These are phyloP conservation scores for Canna indica DNA, from an alignment of 176 grass and related monocot species.

Conservation along the genomic window DNA sequence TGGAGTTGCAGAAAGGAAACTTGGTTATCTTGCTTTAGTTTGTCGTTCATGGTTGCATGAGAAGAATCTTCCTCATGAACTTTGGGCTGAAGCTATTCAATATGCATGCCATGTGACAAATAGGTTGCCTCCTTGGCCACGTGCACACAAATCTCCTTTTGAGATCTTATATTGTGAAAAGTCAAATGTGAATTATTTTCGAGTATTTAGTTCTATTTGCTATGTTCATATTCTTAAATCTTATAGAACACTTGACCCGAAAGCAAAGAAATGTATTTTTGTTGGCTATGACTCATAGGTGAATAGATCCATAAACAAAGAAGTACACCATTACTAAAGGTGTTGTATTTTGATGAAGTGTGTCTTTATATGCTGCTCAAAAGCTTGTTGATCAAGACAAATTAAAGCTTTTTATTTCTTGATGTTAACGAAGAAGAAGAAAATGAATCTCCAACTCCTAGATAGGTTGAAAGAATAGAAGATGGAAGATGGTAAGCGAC, in stretches of 20 bases:
- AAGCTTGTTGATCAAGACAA: not conserved
- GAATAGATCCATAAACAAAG: no score
- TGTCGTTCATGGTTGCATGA: not conserved
- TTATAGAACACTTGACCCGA: no score
- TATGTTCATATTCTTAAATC: no score
- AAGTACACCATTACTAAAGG: no score
- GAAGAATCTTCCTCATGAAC: not conserved
- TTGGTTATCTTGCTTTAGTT: not conserved
- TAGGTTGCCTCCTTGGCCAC: not conserved
- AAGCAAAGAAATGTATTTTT: no score
- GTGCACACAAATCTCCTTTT: not conserved
- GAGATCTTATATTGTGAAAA: not conserved
- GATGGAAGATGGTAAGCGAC: no score
- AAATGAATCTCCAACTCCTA: no score
- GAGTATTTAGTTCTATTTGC: not conserved
- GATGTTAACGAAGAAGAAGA: no score
- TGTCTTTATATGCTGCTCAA: no score
- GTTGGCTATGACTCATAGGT: no score
- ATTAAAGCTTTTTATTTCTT: not conserved
- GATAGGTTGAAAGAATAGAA: no score
- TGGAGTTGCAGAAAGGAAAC: not conserved
- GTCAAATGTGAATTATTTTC: conserved; percentile 3
- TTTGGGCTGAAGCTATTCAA: not conserved
- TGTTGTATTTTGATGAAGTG: no score
- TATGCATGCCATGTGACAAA: not conserved